Base-by-base conservation (phyloP, 257 asterid genomes). In the Striga asiatica region DNA sequence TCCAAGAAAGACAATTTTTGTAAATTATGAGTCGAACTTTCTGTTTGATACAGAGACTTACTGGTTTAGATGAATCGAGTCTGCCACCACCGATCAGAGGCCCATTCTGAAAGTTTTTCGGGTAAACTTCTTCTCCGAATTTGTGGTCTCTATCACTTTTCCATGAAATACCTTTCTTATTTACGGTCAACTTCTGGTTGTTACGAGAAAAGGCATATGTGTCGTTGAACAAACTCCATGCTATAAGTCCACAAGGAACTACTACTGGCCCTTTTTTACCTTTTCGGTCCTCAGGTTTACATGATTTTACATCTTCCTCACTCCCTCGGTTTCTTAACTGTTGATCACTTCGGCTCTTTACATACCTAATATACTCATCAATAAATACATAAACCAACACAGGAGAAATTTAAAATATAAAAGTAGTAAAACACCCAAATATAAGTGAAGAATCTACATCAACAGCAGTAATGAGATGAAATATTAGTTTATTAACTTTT, bases 231-330 rank as follows among this genome's bases (percentile, higher is more conserved):
- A 86, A 71, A 73, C 92, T 86, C 94, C 92, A 86, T 0, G 95
- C 95, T 41, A 86, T 83, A 59, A 86, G 89, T 52, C 95, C 95
- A 65, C 95, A 86, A 34, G 95, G 95, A 47, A 86, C 91, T 54
- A 86, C 14, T 39, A 20, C 9, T 80, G 10, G 87, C 67, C 9
- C 0, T 8, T 14, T 39, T 4, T 3, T n/a, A 38, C 6, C 7
- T 8, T 58, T 64, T 6, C 49, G 7, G 56, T 66, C 84, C 73
- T 86, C 95, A 3, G 94, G 95, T 22, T 65, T 64, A 76, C 95
- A 86, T 12, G 74, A 11, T 62, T 66, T 27, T 21, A 68, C 65
- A 14, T 61, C 64, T 31, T 25, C 34, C 50, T 20, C 71, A 16
- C 37, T 61, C 5, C 35, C 29, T 23, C 19, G 22, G 57, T 61